Evolutionary conservation across 305 asterid genomes (phyloP), one percentile per base, ranked within the genome.

Genomic region (Caryopteris hybrid): DNA sequence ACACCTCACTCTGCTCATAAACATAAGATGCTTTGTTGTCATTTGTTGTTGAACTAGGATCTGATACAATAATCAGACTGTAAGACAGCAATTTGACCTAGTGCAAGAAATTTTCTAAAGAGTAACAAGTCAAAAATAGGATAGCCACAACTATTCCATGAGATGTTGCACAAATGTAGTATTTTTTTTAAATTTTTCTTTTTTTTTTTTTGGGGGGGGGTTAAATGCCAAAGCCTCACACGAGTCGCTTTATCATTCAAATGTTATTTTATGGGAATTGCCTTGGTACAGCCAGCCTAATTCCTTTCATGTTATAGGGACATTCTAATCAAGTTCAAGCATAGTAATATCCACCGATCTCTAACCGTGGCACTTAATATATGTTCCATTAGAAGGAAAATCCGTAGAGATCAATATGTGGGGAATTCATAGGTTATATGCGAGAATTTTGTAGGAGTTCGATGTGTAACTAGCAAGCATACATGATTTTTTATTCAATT

Each of bases 1-100:
- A 77, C 74, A 82, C 82, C 79, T 84, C 84, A 2, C 80, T 74
- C 39, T 75, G 79, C 23, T 86, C 83, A 21, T 79, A 80, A 48
- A 88, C 80, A 61, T 61, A 81, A 75, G 69, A 73, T 23, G 91
- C 88, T 73, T 68, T 80, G 36, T 70, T 81, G 61, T 77, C 70
- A 72, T 72, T 69, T 55, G 71, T 31, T 45, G 72, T 77, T 27
- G 79, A 70, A 69, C 48, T 75, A 68, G 82, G 71, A 78, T 64
- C 89, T 85, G 84, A 57, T 46, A 68, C 61, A 50, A 64, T 12
- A 51, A 46, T 68, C 69, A 53, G 45, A 27, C 48, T 50, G 52
- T 52, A 39, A 56, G 0, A 62, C 25, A 33, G 53, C 2, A 11
- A 36, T 58, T 18, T 11, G 58, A 36, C 52, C 5, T 21, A 70